phyloP scores from a whole-genome alignment of 1,284 basidiomycete species.

The Fomitopsis pinicola region DNA sequence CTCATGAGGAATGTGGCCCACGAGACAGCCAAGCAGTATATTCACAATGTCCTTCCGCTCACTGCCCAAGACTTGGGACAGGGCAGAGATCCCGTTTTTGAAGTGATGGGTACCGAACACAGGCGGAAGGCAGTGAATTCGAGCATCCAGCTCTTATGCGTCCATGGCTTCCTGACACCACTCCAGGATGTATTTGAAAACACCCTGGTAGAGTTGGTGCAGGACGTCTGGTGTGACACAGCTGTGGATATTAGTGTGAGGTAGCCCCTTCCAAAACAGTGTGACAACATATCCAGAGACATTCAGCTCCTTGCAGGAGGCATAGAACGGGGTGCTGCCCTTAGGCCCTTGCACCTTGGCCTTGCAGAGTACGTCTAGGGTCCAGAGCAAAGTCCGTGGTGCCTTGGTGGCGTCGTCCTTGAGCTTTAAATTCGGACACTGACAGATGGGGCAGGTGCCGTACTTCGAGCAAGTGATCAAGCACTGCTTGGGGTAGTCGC shows the following conservation, averaged over 20 bases:
- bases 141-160: constrained; percentile 17
- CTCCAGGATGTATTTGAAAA: constrained; percentile 27
- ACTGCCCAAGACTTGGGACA: constrained; percentile 16
- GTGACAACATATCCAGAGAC: constrained; percentile 5
- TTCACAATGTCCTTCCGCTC: constrained; percentile 19
- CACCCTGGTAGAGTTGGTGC: constrained; percentile 36
- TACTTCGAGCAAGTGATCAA: background rate
- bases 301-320: background rate
- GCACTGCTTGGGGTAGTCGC: constrained; percentile 16
- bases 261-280: constrained; percentile 37
- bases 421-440: constrained; percentile 4
- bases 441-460: constrained; percentile 16
- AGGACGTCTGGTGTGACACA: constrained; percentile 39
- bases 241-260: constrained; percentile 29
- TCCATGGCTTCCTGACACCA: constrained; percentile 18
- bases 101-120: constrained; percentile 18
- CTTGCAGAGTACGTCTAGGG: background rate
- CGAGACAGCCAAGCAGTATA: constrained; percentile 16
- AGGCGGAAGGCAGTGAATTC: constrained; percentile 10
- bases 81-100: constrained; percentile 18
- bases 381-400: constrained; percentile 9
- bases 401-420: background rate
- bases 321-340: background rate
- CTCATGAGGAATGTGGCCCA: background rate
- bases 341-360: background rate